These are phyloP conservation scores for Pseudocercospora vitis DNA, from an alignment of 2,329 filamentous ascomycete species.

Conservation along the genomic window DNA sequence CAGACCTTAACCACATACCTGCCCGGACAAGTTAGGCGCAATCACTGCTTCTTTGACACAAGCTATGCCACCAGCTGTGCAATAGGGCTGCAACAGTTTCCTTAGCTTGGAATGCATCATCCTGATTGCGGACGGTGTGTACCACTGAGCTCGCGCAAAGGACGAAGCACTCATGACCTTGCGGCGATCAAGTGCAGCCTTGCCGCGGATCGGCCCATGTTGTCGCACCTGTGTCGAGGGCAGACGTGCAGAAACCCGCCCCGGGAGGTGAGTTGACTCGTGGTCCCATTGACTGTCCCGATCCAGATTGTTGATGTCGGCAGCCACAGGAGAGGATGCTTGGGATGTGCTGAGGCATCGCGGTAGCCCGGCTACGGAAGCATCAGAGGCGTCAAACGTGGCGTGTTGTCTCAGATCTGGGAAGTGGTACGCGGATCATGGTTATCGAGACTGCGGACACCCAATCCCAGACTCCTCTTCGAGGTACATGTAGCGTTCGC, in stretches of 20 bases:
- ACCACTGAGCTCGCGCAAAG: background rate
- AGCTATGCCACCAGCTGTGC: conserved; percentile 4
- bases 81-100: conserved; percentile 15
- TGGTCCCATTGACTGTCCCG: background rate
- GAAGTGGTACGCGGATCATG: too few species aligned
- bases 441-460: too few species aligned
- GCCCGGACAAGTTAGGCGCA: conserved; percentile 15
- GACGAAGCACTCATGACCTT: background rate
- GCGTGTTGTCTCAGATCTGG: too few species aligned
- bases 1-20: conserved; percentile 14
- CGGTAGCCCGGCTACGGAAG: too few species aligned
- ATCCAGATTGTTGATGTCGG: background rate
- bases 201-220: background rate
- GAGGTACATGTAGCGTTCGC: too few species aligned
- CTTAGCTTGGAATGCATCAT: background rate
- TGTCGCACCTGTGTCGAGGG: too few species aligned
- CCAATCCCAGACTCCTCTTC: too few species aligned
- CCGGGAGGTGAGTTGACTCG: background rate
- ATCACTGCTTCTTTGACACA: background rate
- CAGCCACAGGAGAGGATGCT: background rate
- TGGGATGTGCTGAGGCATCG: background rate
- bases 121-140: background rate
- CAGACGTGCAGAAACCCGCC: background rate
- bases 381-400: too few species aligned
- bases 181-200: background rate